Evolutionary conservation across 352 stramenopile genomes (phyloP).

Genomic region (Phytopythium delawarense): DNA sequence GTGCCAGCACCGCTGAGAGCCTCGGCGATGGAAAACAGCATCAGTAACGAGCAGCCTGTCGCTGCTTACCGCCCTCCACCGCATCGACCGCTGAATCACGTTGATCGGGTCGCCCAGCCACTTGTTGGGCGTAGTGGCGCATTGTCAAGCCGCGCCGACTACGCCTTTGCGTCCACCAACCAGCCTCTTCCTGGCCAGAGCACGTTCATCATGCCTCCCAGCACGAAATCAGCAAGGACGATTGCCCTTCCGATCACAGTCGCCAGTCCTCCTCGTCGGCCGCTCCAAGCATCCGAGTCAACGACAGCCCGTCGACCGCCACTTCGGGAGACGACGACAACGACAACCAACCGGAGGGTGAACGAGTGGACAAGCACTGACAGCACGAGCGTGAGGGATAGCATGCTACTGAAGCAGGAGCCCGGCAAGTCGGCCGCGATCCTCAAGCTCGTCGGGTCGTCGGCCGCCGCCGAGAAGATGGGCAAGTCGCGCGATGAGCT

Average conservation of each 20-base stretch:
- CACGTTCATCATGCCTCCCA: conserved; percentile 1
- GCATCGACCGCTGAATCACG: background rate
- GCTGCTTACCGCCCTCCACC: background rate
- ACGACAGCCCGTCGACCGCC: background rate
- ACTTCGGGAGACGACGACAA: background rate
- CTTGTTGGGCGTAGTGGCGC: background rate
- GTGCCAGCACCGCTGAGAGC: conserved; percentile 36
- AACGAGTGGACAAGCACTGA: background rate
- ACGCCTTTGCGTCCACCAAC: background rate
- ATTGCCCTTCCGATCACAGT: background rate
- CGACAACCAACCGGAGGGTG: background rate
- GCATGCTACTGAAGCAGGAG: background rate
- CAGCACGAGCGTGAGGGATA: background rate
- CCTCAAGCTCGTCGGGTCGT: conserved; percentile 44
- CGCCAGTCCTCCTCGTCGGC: conserved; percentile 2
- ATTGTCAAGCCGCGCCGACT: background rate
- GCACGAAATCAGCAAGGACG: background rate
- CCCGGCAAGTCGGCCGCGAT: conserved; percentile 38
- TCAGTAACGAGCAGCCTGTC: background rate
- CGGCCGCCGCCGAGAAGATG: conserved; percentile 16
- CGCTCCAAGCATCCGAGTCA: background rate
- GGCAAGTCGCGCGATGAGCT: conserved; percentile 52
- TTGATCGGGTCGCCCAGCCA: background rate
- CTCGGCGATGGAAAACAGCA: background rate
- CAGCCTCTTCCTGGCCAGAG: conserved; percentile 1